Conservation (phyloP, 2,329 filamentous ascomycete species). For the Alternaria dauci region DNA sequence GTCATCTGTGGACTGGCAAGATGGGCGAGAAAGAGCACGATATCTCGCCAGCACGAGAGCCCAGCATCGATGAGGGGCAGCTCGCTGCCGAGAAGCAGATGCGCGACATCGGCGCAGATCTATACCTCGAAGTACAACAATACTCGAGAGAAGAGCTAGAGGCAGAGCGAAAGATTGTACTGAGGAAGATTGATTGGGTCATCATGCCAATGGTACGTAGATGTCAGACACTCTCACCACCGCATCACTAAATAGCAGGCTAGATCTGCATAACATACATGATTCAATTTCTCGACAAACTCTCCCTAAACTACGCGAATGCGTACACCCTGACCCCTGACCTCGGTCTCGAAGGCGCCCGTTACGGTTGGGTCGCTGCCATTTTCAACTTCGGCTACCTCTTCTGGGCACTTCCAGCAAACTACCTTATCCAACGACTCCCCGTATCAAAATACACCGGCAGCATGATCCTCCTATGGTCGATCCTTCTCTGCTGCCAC, state of each 20-base stretch:
- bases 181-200: conserved; percentile 57
- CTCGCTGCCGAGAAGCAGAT: conserved; percentile 46
- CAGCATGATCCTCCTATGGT: conserved; percentile 54
- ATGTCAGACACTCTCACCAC: background rate
- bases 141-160: conserved; percentile 56
- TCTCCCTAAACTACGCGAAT: conserved; percentile 53
- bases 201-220: conserved; percentile 56
- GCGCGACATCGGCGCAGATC: conserved; percentile 56
- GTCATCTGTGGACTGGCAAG: background rate
- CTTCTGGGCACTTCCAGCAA: conserved; percentile 53
- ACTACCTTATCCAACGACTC: conserved; percentile 50
- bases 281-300: conserved; percentile 58
- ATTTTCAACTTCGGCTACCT: conserved; percentile 58
- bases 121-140: conserved; percentile 57
- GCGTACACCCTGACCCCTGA: conserved; percentile 51
- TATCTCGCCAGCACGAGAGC: conserved; percentile 31
- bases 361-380: conserved; percentile 55
- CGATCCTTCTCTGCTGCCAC: conserved; percentile 56
- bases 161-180: conserved; percentile 52
- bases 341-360: conserved; percentile 46
- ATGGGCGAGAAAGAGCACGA: conserved; percentile 37
- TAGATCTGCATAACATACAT: conserved; percentile 55
- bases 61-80: conserved; percentile 41
- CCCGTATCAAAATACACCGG: conserved; percentile 51
- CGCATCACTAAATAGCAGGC: background rate